Evolutionary conservation across 176 grass and related monocot genomes (phyloP).

Genomic region (Eragrostis curvula): DNA sequence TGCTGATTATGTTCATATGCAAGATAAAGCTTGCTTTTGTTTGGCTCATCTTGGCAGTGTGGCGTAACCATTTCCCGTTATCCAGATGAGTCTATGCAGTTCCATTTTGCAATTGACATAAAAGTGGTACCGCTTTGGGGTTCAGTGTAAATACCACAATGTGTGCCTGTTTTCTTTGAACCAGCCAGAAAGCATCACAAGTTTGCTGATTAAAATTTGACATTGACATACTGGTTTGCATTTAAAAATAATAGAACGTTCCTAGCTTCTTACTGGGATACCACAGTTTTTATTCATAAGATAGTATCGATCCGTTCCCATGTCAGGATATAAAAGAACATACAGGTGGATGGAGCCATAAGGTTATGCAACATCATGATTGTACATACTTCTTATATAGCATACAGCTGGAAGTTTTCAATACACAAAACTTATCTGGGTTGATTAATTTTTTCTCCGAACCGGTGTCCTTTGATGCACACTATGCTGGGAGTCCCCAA

Average conservation of each 20-base stretch:
- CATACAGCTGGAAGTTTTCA: conserved; percentile 11
- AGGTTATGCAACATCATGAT: conserved; percentile 15
- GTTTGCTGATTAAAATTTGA: not conserved
- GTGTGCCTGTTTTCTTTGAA: not conserved
- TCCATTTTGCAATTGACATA: conserved; percentile 6
- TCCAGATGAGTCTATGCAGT: not conserved
- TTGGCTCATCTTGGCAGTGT: not conserved
- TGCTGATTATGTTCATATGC: not conserved
- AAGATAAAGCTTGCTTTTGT: not conserved
- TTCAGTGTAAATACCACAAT: not conserved
- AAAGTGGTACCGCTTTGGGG: not conserved
- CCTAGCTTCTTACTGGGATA: not conserved
- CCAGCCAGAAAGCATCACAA: not conserved
- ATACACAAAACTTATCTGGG: not conserved
- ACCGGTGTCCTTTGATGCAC: conserved; percentile 19
- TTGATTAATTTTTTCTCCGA: conserved; percentile 24
- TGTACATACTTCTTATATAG: conserved; percentile 2
- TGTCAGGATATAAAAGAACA: not conserved
- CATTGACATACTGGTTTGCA: not conserved
- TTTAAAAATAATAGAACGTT: not conserved
- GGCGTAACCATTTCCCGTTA: not conserved
- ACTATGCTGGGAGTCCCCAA: not conserved
- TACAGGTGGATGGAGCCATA: not conserved
- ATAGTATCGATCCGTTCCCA: not conserved
- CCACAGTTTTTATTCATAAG: not conserved